Conservation (phyloP, 2,329 filamentous ascomycete genomes). For the Dendrostoma leiphaemia region DNA sequence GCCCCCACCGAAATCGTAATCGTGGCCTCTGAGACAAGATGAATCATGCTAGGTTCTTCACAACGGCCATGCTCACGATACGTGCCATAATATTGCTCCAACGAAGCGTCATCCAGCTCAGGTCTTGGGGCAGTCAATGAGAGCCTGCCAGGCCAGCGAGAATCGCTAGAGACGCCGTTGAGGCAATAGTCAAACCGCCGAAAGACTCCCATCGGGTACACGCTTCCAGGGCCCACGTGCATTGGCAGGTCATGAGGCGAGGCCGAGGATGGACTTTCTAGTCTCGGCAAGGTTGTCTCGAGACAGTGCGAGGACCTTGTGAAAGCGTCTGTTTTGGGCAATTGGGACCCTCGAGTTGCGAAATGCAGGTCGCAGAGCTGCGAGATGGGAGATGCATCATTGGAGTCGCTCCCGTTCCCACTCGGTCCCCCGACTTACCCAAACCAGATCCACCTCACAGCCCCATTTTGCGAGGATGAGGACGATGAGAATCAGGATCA, state of each 20-base stretch:
- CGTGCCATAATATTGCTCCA: not conserved
- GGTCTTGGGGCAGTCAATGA: no score
- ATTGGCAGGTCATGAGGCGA: not conserved
- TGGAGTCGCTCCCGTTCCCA: not conserved
- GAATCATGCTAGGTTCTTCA: not conserved
- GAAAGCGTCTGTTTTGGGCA: not conserved
- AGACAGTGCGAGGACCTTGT: slow-evolving; percentile 5
- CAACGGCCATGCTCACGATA: not conserved
- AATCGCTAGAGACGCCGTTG: not conserved
- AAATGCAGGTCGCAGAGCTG: not conserved
- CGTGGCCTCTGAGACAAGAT: not conserved
- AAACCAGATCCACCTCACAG: not conserved
- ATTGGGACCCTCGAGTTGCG: not conserved
- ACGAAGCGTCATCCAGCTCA: not conserved
- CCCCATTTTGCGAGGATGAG: not conserved
- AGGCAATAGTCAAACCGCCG: not conserved
- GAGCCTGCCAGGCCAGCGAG: not conserved
- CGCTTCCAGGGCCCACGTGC: not conserved
- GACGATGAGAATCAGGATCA: not conserved
- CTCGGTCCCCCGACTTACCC: not conserved
- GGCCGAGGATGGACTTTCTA: slow-evolving; percentile 2
- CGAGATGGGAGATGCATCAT: not conserved
- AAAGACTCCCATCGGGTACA: not conserved
- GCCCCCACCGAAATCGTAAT: not conserved
- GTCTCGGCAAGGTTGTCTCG: slow-evolving; percentile 3